phyloP scores from a whole-genome alignment of 768 basidiomycete genomes.

The Dioszegia crocea region DNA sequence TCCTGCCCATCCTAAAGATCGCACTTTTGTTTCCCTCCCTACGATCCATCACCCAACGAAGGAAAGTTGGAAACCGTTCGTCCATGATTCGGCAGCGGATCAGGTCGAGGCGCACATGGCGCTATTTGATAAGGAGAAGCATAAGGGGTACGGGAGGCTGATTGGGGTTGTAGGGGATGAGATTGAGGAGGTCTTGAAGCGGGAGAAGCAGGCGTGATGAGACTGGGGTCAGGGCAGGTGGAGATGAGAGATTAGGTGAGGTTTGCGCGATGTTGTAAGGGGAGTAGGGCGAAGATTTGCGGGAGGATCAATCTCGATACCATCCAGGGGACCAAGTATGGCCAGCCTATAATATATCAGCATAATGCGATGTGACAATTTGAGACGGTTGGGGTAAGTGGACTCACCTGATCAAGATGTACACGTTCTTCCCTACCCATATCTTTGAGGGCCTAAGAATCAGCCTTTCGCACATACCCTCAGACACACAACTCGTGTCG shows the following conservation, averaged over 20 bases:
- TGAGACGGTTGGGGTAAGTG: neutral
- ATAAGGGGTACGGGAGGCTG: slow-evolving; percentile 2
- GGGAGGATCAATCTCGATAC: neutral
- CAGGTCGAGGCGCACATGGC: slow-evolving; percentile 10
- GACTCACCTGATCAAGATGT: slow-evolving; percentile 22
- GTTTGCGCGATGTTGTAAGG: neutral
- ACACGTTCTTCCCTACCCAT: slow-evolving; percentile 32
- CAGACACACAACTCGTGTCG: no score
- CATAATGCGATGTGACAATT: neutral
- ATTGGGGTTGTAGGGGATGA: slow-evolving; percentile 8
- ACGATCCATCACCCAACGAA: slow-evolving; percentile 8
- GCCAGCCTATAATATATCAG: neutral
- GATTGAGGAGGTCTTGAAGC: slow-evolving; percentile 3
- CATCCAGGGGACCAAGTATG: slow-evolving; percentile 7
- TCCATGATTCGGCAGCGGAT: slow-evolving; percentile 2
- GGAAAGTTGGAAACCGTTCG: slow-evolving; percentile 10
- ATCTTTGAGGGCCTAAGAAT: slow-evolving; percentile 23
- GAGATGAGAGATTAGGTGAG: no score
- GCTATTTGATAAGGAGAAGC: slow-evolving; percentile 1
- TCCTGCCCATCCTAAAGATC: neutral
- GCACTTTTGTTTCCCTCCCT: slow-evolving; percentile 6
- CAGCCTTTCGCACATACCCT: neutral
- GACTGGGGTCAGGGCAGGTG: no score
- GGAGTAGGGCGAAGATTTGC: neutral
- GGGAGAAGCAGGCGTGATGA: neutral